Evolutionary conservation across 768 basidiomycete species (phyloP), one percentile per base, ranked within the genome.

Genomic region (Phlebiopsis flavidoalba): DNA sequence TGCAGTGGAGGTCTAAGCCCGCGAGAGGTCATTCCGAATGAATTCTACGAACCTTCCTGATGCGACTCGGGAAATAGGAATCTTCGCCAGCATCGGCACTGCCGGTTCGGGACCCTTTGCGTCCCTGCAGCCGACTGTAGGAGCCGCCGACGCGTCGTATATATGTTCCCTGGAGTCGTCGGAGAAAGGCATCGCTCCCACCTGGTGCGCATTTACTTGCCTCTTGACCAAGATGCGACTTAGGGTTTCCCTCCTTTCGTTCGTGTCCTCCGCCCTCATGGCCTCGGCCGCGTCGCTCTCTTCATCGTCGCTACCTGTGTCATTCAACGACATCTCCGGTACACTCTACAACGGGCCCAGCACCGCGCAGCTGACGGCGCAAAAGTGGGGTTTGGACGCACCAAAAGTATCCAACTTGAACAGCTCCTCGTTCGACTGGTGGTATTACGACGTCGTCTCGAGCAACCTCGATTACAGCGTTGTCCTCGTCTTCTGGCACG

Each of bases 401-500:
- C 62, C 62, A 10, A 63, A 59, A 31, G n/a, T 57, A 4, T 5
- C 14, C 5, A 15, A 36, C 14, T 7, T 63, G 8, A 63, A 63
- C 53, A 50, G 48, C 53, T 53, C 62, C 31, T 31, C 45, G 14
- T 63, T 60, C 54, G 62, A 63, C 53, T 59, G 57, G 62, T 63
- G 62, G 62, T 63, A 63, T 47, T 63, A 52, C 51, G 62, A 63
- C 51, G 62, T 58, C 35, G 47, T 63, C 26, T 37, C 62, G 8
- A 7, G 15, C 19, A 53, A 59, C 35, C 46, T 63, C 46, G 37
- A 40, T 19, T 53, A 58, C 37, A 56, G 53, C 40, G 31, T 47
- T 11, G 57, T 58, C 33, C 15, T 63, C 35, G 37, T 53, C 22
- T 43, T 63, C 58, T 63, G 59, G 47, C 46, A 58, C 10, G 58